These are phyloP conservation scores for Xylariales sp. DNA, from an alignment of 2,329 filamentous ascomycete species.

Conservation along the genomic window DNA sequence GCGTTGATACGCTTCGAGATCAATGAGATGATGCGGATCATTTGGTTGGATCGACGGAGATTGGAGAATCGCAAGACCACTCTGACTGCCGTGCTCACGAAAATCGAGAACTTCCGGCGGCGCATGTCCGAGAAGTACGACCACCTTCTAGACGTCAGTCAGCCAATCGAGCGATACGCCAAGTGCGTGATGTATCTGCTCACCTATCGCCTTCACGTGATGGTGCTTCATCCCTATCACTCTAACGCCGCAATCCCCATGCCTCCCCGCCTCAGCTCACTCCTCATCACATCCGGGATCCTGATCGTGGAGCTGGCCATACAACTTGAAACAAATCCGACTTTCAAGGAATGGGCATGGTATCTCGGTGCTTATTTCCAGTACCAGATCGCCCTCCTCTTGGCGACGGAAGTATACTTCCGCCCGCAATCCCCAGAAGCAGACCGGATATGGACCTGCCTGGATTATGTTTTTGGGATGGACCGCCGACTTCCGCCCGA, in stretches of 20 bases:
- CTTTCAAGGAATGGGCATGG: constrained; percentile 61
- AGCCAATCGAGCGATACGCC: constrained; percentile 59
- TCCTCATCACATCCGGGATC: constrained; percentile 59
- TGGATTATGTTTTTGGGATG: constrained; percentile 68
- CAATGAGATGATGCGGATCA: constrained; percentile 65
- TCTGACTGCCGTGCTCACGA: constrained; percentile 59
- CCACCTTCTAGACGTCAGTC: constrained; percentile 52
- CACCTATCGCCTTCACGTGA: constrained; percentile 58
- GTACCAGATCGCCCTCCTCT: constrained; percentile 64
- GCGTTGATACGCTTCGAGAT: constrained; percentile 66
- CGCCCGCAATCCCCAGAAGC: constrained; percentile 53
- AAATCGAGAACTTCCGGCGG: constrained; percentile 63
- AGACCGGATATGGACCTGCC: constrained; percentile 63
- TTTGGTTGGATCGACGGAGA: constrained; percentile 65
- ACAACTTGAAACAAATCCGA: constrained; percentile 37
- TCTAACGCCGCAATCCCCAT: constrained; percentile 39
- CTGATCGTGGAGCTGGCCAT: constrained; percentile 44
- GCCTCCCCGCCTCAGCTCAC: constrained; percentile 58
- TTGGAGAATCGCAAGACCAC: constrained; percentile 58
- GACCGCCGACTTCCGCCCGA: constrained; percentile 45
- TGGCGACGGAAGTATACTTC: constrained; percentile 63
- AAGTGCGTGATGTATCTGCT: constrained; percentile 62
- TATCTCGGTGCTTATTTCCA: constrained; percentile 68
- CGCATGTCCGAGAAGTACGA: constrained; percentile 63
- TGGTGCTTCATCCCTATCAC: constrained; percentile 66